These are phyloP conservation scores for Saccharum officinarum DNA, from an alignment of 176 grass and related monocot genomes.

Conservation along the genomic window DNA sequence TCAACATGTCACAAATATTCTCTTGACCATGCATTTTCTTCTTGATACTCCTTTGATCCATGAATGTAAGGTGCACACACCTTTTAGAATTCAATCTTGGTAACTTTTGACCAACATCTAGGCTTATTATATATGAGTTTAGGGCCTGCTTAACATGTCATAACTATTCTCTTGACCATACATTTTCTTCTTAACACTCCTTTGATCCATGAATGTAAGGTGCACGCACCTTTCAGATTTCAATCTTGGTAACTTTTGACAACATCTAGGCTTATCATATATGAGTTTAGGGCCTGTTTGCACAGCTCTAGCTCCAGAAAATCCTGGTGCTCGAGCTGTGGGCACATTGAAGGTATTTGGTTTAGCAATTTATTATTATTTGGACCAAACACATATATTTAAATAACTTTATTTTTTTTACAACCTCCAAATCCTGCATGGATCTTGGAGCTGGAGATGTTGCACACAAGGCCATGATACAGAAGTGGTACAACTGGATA, in stretches of 20 bases:
- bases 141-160: not conserved
- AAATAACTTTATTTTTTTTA: not conserved
- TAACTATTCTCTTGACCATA: conserved; percentile 8
- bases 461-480: not conserved
- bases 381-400: not conserved
- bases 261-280: not conserved
- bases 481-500: not conserved
- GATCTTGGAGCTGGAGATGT: not conserved
- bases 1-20: conserved; percentile 2
- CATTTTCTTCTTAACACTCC: conserved; percentile 19
- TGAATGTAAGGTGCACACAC: not conserved
- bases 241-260: not conserved
- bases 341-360: not conserved
- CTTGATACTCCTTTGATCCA: not conserved
- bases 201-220: not conserved
- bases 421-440: not conserved
- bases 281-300: not conserved
- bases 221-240: not conserved
- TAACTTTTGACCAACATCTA: not conserved
- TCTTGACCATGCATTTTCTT: conserved; percentile 35
- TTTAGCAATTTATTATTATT: not conserved
- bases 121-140: not conserved
- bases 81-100: not conserved
- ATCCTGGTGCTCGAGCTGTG: not conserved
- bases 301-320: not conserved